Evolutionary conservation across 306 rosid species (phyloP).

Genomic region (Cucurbita argyrosperma): DNA sequence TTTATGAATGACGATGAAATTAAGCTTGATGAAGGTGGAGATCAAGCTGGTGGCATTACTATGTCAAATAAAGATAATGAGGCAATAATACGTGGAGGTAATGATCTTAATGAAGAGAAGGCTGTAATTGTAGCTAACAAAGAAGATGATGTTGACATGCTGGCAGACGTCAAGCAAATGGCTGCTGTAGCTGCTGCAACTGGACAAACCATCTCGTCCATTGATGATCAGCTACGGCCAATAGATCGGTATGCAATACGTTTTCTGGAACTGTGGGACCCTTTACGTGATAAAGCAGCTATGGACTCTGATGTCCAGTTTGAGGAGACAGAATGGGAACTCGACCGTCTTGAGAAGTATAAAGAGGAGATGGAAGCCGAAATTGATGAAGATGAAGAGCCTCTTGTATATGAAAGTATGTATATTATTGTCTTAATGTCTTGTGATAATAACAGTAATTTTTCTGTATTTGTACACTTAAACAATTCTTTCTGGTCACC

Average conservation of each 20-base stretch:
- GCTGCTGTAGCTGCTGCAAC: constrained; percentile 92
- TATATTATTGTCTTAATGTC: neutral
- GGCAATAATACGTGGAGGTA: constrained; percentile 19
- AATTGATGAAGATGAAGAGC: constrained; percentile 98
- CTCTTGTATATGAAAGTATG: constrained; percentile 95
- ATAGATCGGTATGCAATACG: constrained; percentile 92
- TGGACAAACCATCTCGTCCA: constrained; percentile 75
- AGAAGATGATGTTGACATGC: constrained; percentile 86
- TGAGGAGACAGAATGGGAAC: constrained; percentile 98
- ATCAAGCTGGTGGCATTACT: constrained; percentile 30
- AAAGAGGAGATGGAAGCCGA: constrained; percentile 99
- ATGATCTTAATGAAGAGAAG: constrained; percentile 48
- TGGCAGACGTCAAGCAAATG: constrained; percentile 90
- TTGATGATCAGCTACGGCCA: constrained; percentile 78
- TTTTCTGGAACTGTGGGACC: constrained; percentile 93
- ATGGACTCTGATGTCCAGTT: constrained; percentile 71
- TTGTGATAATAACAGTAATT: neutral
- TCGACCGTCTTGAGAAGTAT: constrained; percentile 87
- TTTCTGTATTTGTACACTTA: neutral
- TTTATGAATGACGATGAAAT: constrained; percentile 64
- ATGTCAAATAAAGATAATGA: constrained; percentile 43
- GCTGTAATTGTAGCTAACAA: constrained; percentile 26
- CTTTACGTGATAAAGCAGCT: constrained; percentile 73
- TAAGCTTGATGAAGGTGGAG: constrained; percentile 60
- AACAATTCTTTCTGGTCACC: neutral